Evolutionary conservation across 768 basidiomycete species (phyloP), one percentile per base, ranked within the genome.

Genomic region (Kwoniella dejecticola): DNA sequence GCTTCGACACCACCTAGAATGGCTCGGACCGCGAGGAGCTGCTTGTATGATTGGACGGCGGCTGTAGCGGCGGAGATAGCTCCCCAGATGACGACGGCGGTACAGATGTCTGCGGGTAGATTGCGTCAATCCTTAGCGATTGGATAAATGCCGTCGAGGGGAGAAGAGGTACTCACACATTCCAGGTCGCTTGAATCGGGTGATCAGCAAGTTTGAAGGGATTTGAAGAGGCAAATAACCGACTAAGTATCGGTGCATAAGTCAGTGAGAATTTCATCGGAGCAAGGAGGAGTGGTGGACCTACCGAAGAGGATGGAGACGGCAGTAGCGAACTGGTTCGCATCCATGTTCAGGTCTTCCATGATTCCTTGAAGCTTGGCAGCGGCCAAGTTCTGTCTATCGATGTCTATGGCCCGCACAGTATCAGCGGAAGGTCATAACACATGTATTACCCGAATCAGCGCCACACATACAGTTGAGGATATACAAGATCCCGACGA

Each of bases 351-450:
- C 27, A 78, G 62, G 54, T 76, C 77, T 12, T 27, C 45, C 63
- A 64, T 67, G 68, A 78, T 71, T n/a, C 67, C 67, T 5, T 65
- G 63, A 4, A 76, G 70, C 31, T 71, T 71, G 19, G 73, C 71
- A 11, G 68, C 60, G 19, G 73, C 63, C 11, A 78, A 63, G 52
- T 73, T 72, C 45, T 71, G 69, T 19, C 72, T 52, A 59, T 67
- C 72, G 63, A 64, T 63, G 56, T 71, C 67, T 64, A 21, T n/a
- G 47, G 15, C n/a, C n/a, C n/a, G n/a, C n/a, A 36, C 7, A 36
- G 33, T 36, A 7, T 7, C 7, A 30, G n/a, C 26, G 36, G 3
- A 26, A 27, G 12, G 42, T 62, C 44, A 54, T 24, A 8, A 36
- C 29, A 6, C 27, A 21, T 17, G 6, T 1, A n/a, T 31, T 38